phyloP scores from a whole-genome alignment of 495 filamentous ascomycete genomes.

The Cairneyella variabilis region DNA sequence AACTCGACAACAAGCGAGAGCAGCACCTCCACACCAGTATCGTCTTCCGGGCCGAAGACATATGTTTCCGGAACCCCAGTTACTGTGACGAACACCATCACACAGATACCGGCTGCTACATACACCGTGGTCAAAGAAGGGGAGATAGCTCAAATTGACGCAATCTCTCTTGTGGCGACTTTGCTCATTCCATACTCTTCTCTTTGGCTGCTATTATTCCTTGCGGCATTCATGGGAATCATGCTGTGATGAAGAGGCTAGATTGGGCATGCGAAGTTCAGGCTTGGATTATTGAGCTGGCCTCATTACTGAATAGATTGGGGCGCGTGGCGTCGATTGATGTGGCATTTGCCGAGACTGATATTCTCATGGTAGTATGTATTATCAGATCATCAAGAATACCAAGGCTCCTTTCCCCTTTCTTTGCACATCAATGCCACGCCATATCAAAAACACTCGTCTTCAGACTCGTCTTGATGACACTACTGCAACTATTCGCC shows the following conservation, averaged over 20 bases:
- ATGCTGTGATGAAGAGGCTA: neutral
- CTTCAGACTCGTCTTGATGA: too few species aligned
- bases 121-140: conserved; percentile 24
- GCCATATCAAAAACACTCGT: too few species aligned
- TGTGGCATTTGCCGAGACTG: too few species aligned
- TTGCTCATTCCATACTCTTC: conserved; percentile 17
- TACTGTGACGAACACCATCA: conserved; percentile 19
- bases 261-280: too few species aligned
- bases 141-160: conserved; percentile 13
- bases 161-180: neutral
- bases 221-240: conserved; percentile 15
- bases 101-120: conserved; percentile 24
- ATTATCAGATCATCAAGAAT: too few species aligned
- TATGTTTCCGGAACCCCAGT: neutral
- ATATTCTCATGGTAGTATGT: too few species aligned
- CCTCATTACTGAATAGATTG: too few species aligned
- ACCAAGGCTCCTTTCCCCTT: too few species aligned
- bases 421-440: too few species aligned
- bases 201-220: conserved; percentile 3
- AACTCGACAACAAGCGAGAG: neutral
- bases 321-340: too few species aligned
- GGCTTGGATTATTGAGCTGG: too few species aligned
- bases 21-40: neutral
- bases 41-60: neutral
- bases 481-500: too few species aligned